Evolutionary conservation across 192 early-diverging fungal genomes (phyloP).

Genomic region (Umbelopsis isabellina): DNA sequence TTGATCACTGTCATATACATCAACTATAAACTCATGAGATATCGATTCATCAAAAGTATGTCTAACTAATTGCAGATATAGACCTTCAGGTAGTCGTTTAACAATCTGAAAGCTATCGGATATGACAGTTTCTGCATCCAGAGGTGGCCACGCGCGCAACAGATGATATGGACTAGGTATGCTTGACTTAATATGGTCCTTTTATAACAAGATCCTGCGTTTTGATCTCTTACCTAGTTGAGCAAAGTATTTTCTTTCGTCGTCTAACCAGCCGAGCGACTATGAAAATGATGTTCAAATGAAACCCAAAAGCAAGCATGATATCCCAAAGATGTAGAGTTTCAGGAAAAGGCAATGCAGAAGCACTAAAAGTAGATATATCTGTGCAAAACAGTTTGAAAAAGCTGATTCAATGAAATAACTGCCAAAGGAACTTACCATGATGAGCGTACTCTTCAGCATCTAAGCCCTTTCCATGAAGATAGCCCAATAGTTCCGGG

Average conservation of each 20-base stretch:
- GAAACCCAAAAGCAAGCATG: slow-evolving; percentile 86
- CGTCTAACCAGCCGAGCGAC: slow-evolving; percentile 83
- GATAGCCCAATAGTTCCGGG: slow-evolving; percentile 67
- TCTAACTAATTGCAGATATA: slow-evolving; percentile 76
- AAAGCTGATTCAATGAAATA: neutral
- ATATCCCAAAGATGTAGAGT: slow-evolving; percentile 93
- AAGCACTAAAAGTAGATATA: slow-evolving; percentile 89
- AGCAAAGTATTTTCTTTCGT: slow-evolving; percentile 71
- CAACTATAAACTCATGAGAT: slow-evolving; percentile 40
- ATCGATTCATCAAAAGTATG: slow-evolving; percentile 76
- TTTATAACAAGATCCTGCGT: neutral
- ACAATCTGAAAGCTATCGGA: slow-evolving; percentile 55
- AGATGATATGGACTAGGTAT: slow-evolving; percentile 68
- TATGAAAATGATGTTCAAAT: slow-evolving; percentile 91
- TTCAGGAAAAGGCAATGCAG: slow-evolving; percentile 83
- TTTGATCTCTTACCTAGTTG: slow-evolving; percentile 54
- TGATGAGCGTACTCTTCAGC: slow-evolving; percentile 90
- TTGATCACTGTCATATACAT: slow-evolving; percentile 11
- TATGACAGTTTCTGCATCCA: slow-evolving; percentile 67
- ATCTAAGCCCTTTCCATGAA: slow-evolving; percentile 70
- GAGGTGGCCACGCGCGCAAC: slow-evolving; percentile 65
- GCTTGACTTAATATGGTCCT: neutral
- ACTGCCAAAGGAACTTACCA: slow-evolving; percentile 54
- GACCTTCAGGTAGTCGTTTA: slow-evolving; percentile 63
- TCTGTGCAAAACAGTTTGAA: slow-evolving; percentile 46